Base-by-base conservation (phyloP, 257 asterid species). In the Solanum appendiculatum region DNA sequence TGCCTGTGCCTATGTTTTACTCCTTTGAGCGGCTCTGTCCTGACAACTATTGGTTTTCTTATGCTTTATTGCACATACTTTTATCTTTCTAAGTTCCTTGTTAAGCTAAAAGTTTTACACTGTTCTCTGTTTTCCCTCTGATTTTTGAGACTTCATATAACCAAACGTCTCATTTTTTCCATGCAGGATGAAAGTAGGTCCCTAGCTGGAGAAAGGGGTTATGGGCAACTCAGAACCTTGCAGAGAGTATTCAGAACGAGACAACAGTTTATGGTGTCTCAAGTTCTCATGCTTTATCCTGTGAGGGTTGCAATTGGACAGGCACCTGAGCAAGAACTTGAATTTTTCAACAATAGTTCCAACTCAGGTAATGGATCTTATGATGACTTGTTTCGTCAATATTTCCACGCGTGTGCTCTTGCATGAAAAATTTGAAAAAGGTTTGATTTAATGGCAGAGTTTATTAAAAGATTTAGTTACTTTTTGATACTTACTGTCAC, bases 291-390 rank as follows among this genome's bases (percentile, higher is more conserved):
- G 90, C 94, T 97, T 66, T 95, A 94, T 91, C 98, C 99, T 4
- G 97, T 97, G 88, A 97, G 95, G 91, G 89, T 93, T 84, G 91
- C 92, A 74, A 78, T 87, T 68, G 93, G 94, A 56, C 96, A 88
- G 87, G 84, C 92, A 81, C 93, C 90, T 70, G 98, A 95, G 88
- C 99, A 93, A 89, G 99, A 96, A 89, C 94, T 95, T 86, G 99
- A 94, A 91, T 95, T 97, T 75, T 95, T 94, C 89, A 89, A 94
- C 81, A 92, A 92, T 90, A 93, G 89, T 83, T 87, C 89, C 54
- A 91, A 90, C 87, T 86, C 96, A 86, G 96, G 98, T 93, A 92
- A 90, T 85, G 73, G 86, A 88, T 84, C 86, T 78, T 68, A 58
- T 70, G 86, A 42, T 83, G 81, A 36, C 39, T 84, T 48, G 31